Conservation (phyloP, 208 protist species). For the Wallacemonas rigidus region DNA sequence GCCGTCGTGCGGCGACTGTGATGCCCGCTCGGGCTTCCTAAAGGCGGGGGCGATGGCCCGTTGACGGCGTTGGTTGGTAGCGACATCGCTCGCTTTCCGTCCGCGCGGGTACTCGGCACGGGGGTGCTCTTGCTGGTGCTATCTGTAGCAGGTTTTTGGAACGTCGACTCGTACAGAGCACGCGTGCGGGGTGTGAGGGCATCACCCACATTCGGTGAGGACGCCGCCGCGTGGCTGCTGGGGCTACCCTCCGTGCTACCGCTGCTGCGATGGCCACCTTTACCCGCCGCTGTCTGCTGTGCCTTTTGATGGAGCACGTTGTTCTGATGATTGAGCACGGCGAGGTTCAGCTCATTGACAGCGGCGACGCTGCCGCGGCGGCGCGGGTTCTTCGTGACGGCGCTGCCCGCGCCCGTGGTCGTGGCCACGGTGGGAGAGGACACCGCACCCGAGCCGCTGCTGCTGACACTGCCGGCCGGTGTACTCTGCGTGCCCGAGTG, state of each 20-base stretch:
- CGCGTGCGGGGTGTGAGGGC: slow-evolving; percentile 19
- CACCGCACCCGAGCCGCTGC: background rate
- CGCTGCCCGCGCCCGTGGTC: background rate
- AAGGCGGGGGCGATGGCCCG: background rate
- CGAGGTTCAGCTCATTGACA: slow-evolving; percentile 18
- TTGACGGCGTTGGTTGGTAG: slow-evolving; percentile 15
- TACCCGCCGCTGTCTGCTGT: background rate
- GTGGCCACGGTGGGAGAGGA: background rate
- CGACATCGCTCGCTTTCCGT: background rate
- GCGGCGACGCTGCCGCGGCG: slow-evolving; percentile 17
- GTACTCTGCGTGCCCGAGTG: background rate
- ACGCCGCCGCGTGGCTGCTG: background rate
- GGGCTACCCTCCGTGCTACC: background rate
- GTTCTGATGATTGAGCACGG: slow-evolving; percentile 16
- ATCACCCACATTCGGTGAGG: background rate
- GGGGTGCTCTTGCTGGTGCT: slow-evolving; percentile 8
- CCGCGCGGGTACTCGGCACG: slow-evolving; percentile 14
- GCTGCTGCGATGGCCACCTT: background rate
- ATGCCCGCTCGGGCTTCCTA: slow-evolving; percentile 21
- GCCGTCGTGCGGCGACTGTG: background rate
- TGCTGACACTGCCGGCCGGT: no score
- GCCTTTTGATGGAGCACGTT: background rate
- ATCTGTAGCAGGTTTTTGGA: background rate
- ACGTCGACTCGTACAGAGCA: slow-evolving; percentile 2
- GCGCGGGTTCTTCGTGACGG: background rate